Evolutionary conservation across 1,139 yeast species (phyloP).

Genomic region (Zygoascus sp.): DNA sequence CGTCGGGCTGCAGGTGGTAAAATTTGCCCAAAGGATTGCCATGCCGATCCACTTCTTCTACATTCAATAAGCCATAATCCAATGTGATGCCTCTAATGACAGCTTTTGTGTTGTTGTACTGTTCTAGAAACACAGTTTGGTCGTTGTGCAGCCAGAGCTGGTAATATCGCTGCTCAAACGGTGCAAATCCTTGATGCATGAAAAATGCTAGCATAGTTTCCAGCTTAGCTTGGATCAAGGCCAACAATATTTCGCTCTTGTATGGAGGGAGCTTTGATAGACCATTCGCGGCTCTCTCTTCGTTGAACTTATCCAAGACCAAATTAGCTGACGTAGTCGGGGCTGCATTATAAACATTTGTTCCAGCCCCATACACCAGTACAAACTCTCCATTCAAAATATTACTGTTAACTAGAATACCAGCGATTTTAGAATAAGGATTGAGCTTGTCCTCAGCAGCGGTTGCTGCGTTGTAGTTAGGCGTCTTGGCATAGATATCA

Average conservation of each 20-base stretch:
- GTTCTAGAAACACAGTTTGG: conserved; percentile 52
- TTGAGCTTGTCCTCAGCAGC: conserved; percentile 42
- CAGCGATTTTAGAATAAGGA: conserved; percentile 73
- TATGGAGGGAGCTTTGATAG: conserved; percentile 43
- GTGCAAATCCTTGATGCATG: conserved; percentile 57
- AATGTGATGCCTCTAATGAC: conserved; percentile 72
- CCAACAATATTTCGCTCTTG: conserved; percentile 61
- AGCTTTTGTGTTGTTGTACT: conserved; percentile 52
- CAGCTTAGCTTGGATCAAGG: conserved; percentile 62
- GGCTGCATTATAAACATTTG: conserved; percentile 77
- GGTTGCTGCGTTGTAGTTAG: conserved; percentile 34
- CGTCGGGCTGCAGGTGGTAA: conserved; percentile 88
- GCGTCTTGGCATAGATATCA: conserved; percentile 74
- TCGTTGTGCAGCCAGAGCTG: conserved; percentile 78
- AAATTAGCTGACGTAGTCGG: conserved; percentile 87
- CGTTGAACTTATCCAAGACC: conserved; percentile 55
- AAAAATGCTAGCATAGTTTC: conserved; percentile 60
- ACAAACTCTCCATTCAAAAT: conserved; percentile 53
- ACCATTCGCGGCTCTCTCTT: conserved; percentile 42
- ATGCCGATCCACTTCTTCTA: conserved; percentile 52
- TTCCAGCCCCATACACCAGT: conserved; percentile 75
- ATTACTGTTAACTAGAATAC: conserved; percentile 79
- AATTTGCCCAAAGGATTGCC: conserved; percentile 47
- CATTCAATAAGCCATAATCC: conserved; percentile 79
- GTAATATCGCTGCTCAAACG: conserved; percentile 71